Conservation (phyloP, 345 rosid species). For the Trapa bicornis region DNA sequence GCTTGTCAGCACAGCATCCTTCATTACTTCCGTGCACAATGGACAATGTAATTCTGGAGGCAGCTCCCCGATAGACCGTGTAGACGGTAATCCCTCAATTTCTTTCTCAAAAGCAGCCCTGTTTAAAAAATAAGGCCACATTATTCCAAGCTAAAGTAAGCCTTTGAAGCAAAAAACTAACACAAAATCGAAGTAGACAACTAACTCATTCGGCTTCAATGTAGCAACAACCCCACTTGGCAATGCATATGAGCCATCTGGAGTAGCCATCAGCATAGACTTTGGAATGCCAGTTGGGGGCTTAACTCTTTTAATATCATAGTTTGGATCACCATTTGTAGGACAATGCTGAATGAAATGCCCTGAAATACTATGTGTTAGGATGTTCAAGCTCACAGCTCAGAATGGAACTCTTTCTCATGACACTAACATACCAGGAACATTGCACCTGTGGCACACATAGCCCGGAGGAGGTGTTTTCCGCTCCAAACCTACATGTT, state of each 20-base stretch:
- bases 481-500: conserved; percentile 68
- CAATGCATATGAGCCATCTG: conserved; percentile 93
- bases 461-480: conserved; percentile 97
- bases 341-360: conserved; percentile 99
- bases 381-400: neutral
- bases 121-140: conserved; percentile 8
- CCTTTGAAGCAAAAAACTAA: neutral
- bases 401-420: neutral
- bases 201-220: conserved; percentile 93
- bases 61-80: conserved; percentile 84
- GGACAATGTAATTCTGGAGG: conserved; percentile 97
- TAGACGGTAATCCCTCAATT: conserved; percentile 87
- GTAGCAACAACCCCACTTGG: conserved; percentile 97
- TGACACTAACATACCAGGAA: conserved; percentile 51
- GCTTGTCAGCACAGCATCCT: conserved; percentile 90
- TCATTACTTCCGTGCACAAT: conserved; percentile 87
- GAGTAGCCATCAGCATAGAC: conserved; percentile 90
- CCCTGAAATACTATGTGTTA: conserved; percentile 29
- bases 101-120: conserved; percentile 99
- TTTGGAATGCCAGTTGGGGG: conserved; percentile 97
- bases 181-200: neutral
- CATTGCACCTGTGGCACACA: conserved; percentile 87
- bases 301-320: conserved; percentile 77
- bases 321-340: conserved; percentile 92
- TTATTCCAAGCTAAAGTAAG: neutral